Percentiles rank a stretch among this genome's conserved stretches.
These are phyloP conservation scores for Trifolium fragiferum DNA, from an alignment of 306 rosid species.

Conservation along the genomic window DNA sequence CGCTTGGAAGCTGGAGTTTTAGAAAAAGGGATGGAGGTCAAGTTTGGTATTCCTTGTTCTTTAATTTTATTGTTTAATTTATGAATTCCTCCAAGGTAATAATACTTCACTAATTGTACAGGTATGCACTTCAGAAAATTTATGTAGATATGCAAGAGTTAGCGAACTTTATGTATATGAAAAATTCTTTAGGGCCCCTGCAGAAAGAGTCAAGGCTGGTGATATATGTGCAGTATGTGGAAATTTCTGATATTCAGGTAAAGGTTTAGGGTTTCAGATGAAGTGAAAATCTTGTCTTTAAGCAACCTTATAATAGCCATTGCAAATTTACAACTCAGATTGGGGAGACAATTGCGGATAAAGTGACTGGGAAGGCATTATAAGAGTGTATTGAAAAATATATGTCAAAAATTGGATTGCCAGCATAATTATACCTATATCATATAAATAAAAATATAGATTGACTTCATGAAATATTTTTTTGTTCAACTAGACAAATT, in stretches of 20 bases:
- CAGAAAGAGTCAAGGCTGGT: conserved; percentile 86
- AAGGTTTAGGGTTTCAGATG: conserved; percentile 29
- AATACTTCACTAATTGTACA: conserved; percentile 35
- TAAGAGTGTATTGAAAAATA: no score
- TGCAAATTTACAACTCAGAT: conserved; percentile 51
- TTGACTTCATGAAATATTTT: no score
- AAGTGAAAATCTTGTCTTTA: neutral
- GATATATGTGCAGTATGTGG: conserved; percentile 99
- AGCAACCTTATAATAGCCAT: conserved; percentile 24
- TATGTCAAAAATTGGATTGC: no score
- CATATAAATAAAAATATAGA: no score
- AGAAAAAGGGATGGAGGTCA: conserved; percentile 82
- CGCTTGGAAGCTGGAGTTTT: conserved; percentile 91
- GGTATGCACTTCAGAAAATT: conserved; percentile 91
- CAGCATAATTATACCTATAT: no score
- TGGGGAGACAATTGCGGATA: conserved; percentile 97
- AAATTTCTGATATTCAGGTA: conserved; percentile 89
- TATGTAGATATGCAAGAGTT: conserved; percentile 82
- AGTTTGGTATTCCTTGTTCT: conserved; percentile 59
- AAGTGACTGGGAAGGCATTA: conserved; percentile 71
- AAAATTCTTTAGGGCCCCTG: conserved; percentile 83
- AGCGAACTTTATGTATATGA: conserved; percentile 95
- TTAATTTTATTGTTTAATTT: conserved; percentile 32
- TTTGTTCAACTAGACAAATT: no score
- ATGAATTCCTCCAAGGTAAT: conserved; percentile 30